Conservation (phyloP, 352 stramenopile species). For the Globisporangium okanoganense region DNA sequence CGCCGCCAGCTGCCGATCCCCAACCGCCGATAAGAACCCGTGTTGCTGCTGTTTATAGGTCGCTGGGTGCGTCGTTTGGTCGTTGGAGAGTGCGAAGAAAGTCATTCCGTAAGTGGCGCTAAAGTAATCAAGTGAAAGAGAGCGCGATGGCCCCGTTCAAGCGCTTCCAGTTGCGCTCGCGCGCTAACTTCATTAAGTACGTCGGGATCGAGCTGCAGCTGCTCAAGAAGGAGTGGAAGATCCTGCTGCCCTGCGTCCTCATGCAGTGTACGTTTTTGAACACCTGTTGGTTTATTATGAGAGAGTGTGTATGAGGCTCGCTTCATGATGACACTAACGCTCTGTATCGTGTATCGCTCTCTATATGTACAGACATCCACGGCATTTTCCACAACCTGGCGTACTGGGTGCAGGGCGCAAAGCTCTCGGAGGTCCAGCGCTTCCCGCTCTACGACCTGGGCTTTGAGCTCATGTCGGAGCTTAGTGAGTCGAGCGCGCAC, state of each 20-base stretch:
- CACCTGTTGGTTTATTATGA: not conserved
- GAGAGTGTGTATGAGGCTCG: too few species aligned
- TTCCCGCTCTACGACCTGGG: slow-evolving; percentile 75
- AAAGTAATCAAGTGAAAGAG: not conserved
- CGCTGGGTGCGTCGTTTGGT: not conserved
- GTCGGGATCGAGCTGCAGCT: slow-evolving; percentile 58
- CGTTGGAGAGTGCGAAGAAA: not conserved
- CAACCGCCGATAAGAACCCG: not conserved
- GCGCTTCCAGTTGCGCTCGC: slow-evolving; percentile 46
- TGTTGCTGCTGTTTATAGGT: not conserved
- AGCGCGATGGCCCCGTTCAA: slow-evolving; percentile 15
- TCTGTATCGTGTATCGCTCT: not conserved
- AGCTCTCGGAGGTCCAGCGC: slow-evolving; percentile 63
- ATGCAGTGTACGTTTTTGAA: slow-evolving; percentile 85
- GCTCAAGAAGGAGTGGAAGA: slow-evolving; percentile 61
- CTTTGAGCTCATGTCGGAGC: slow-evolving; percentile 66
- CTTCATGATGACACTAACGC: not conserved
- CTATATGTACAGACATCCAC: slow-evolving; percentile 54
- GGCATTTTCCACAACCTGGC: slow-evolving; percentile 83
- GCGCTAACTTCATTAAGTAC: slow-evolving; percentile 61
- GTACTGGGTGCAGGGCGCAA: slow-evolving; percentile 78
- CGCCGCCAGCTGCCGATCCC: not conserved
- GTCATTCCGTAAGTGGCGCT: not conserved
- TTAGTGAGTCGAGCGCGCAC: slow-evolving; percentile 38
- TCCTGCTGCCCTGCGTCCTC: slow-evolving; percentile 71